Evolutionary conservation across 2,329 filamentous ascomycete species (phyloP), one percentile per base, ranked within the genome.

Genomic region (Arthrobotrys megalospora): DNA sequence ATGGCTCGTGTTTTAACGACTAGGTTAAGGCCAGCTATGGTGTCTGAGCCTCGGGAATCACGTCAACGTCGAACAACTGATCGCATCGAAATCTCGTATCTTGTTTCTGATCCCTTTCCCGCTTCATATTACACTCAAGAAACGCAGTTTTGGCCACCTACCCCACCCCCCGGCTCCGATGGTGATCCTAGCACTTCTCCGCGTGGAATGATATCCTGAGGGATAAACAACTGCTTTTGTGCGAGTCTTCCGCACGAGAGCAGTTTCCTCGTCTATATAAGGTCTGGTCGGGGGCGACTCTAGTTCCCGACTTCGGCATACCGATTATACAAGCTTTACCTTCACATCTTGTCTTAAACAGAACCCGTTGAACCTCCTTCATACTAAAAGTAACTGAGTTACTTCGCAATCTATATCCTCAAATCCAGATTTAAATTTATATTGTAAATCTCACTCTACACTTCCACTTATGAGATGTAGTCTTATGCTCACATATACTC

Each of bases 21-120:
- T 34, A 60, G 34, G 34, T 55, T 55, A 19, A 55, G 16, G 32
- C 52, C 52, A 58, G 7, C 52, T 38, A 58, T 36, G 28, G 55
- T 60, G 55, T 60, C 55, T 60, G 55, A 60, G 55, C 55, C 55
- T 60, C 55, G 55, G 55, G 55, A 60, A 60, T 60, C 55, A 60
- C 55, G 55, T 60, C 55, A 60, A 60, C 55, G 55, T 60, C 55
- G 55, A 60, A 60, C 55, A 60, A 60, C 55, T 60, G 55, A 60
- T 60, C 55, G 55, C 55, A 43, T 43, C 36, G 36, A 28, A 28
- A 60, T 60, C 55, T 60, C 55, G 55, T 60, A 60, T 60, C 36
- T 60, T 24, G 6, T 38, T 58, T 38, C 52, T 58, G 5, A 36
- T 12, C 16, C 36, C 34, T 43, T 60, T 60, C 53, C 55, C 55